Conservation (phyloP, 371 early-diverging fungal genomes). For the Mortierella sp. region DNA sequence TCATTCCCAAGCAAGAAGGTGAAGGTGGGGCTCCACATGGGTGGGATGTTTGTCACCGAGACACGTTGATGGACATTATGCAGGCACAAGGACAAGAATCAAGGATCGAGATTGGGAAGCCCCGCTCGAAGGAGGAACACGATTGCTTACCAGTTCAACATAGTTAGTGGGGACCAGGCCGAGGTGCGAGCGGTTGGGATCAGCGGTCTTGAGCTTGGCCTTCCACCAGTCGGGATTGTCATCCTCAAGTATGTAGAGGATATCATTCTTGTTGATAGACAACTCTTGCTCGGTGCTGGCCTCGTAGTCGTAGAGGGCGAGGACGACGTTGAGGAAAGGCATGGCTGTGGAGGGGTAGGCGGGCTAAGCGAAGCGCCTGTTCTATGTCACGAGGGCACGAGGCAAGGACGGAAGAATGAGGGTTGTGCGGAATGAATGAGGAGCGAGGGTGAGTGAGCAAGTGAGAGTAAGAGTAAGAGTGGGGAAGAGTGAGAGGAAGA, state of each 20-base stretch:
- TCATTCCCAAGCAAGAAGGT: no score
- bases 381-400: neutral
- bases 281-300: slow-evolving; percentile 90
- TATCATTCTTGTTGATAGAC: slow-evolving; percentile 78
- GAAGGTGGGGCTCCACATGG: no score
- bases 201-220: slow-evolving; percentile 68
- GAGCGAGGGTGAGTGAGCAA: neutral
- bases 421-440: neutral
- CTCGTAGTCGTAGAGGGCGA: slow-evolving; percentile 86
- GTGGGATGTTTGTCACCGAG: no score
- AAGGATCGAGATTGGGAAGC: neutral
- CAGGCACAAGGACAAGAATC: no score
- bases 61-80: no score
- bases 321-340: slow-evolving; percentile 62
- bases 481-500: no score
- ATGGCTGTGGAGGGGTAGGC: slow-evolving; percentile 55
- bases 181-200: slow-evolving; percentile 57
- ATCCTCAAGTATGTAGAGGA: slow-evolving; percentile 78
- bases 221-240: slow-evolving; percentile 85
- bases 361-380: no score
- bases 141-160: slow-evolving; percentile 69
- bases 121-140: neutral
- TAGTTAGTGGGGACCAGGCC: slow-evolving; percentile 87
- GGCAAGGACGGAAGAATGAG: neutral
- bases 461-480: no score